These are phyloP conservation scores for Calonectria montana DNA, from an alignment of 2,329 filamentous ascomycete genomes.

Conservation along the genomic window DNA sequence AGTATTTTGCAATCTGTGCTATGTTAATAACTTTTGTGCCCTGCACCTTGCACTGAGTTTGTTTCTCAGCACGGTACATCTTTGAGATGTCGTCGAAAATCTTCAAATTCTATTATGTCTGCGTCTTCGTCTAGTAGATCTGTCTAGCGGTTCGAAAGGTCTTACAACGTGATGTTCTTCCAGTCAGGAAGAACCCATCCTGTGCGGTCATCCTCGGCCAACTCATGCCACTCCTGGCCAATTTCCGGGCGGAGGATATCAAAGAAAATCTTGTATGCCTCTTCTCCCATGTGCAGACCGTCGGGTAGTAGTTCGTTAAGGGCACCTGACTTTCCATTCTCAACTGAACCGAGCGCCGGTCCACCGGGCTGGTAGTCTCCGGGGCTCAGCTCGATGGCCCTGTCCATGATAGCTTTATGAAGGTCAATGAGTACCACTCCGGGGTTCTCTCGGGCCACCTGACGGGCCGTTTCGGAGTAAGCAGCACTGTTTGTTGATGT, in stretches of 20 bases:
- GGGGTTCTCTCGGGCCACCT: constrained; percentile 75
- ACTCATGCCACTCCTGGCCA: constrained; percentile 54
- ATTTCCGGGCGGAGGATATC: constrained; percentile 61
- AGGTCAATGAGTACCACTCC: constrained; percentile 81
- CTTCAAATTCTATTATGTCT: not conserved
- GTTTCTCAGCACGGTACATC: too few relatives aligned
- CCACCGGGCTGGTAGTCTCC: constrained; percentile 65
- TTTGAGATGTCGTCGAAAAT: not conserved
- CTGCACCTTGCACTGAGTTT: too few relatives aligned
- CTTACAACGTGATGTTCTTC: constrained; percentile 44
- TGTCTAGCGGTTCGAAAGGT: not conserved
- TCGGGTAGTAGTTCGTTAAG: constrained; percentile 66
- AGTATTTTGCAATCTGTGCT: too few relatives aligned
- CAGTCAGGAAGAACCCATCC: constrained; percentile 63
- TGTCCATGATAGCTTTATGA: constrained; percentile 80
- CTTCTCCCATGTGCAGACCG: constrained; percentile 67
- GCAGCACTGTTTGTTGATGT: constrained; percentile 61
- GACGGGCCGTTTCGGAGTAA: constrained; percentile 71
- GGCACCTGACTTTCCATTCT: constrained; percentile 62
- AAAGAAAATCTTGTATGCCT: constrained; percentile 65
- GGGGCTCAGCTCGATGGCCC: constrained; percentile 69
- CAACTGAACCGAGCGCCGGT: constrained; percentile 61
- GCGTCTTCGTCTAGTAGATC: not conserved
- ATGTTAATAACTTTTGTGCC: too few relatives aligned
- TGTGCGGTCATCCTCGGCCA: constrained; percentile 49